phyloP scores from a whole-genome alignment of 2,329 filamentous ascomycete genomes.

The Aspergillus brasiliensis region DNA sequence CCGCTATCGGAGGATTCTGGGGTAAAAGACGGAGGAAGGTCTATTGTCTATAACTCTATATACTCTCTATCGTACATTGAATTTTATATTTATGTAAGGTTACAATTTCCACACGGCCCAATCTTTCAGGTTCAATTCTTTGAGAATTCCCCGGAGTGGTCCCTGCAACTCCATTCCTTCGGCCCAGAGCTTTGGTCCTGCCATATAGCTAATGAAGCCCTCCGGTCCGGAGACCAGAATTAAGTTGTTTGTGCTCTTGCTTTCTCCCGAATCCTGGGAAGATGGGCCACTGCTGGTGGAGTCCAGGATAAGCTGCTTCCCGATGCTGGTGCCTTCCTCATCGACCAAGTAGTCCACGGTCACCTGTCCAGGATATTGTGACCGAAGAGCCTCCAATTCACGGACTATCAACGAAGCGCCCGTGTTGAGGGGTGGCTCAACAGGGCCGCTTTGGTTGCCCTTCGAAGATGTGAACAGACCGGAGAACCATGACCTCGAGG shows the following conservation, averaged over 20 bases:
- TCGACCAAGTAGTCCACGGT: conserved; percentile 78
- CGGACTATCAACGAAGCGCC: conserved; percentile 52
- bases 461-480: conserved; percentile 27
- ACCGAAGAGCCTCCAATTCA: conserved; percentile 66
- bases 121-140: conserved; percentile 58
- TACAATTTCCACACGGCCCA: conserved; percentile 64
- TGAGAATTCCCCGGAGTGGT: conserved; percentile 68
- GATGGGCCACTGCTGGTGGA: conserved; percentile 28
- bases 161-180: conserved; percentile 75
- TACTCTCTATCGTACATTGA: background rate
- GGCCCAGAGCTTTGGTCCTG: conserved; percentile 76
- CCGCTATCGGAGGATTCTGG: conserved; percentile 18
- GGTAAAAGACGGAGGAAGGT: background rate
- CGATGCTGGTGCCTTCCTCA: conserved; percentile 71
- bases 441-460: conserved; percentile 3
- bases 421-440: background rate
- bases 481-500: conserved; percentile 33
- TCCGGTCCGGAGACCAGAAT: conserved; percentile 89
- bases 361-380: conserved; percentile 58
- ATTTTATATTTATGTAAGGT: conserved; percentile 23
- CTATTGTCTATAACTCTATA: background rate
- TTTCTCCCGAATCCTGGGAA: conserved; percentile 29
- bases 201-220: conserved; percentile 80
- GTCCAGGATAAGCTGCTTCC: conserved; percentile 51
- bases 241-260: conserved; percentile 43